phyloP scores from a whole-genome alignment of 2,329 filamentous ascomycete genomes.

The Juglanconis oblonga region DNA sequence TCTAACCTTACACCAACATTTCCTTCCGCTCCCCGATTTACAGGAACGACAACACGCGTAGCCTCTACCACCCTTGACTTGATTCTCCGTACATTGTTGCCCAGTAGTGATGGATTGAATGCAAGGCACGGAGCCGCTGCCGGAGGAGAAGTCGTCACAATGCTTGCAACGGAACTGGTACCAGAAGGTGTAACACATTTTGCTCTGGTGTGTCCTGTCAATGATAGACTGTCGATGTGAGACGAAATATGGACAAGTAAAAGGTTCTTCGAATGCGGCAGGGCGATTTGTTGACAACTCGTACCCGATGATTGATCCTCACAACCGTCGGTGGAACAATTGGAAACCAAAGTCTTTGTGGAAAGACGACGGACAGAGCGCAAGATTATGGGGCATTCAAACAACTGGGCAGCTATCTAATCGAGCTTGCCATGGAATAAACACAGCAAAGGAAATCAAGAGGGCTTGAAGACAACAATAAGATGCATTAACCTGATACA shows the following conservation, averaged over 20 bases:
- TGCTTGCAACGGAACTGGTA: conserved; percentile 13
- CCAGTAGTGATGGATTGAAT: neutral
- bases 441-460: neutral
- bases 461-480: neutral
- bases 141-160: neutral
- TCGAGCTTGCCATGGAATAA: neutral
- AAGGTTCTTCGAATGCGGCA: neutral
- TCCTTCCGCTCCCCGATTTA: conserved; percentile 13
- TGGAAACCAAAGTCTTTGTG: too few relatives aligned
- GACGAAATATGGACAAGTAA: neutral
- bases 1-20: conserved; percentile 11
- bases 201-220: too few relatives aligned
- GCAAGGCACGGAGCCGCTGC: conserved; percentile 1
- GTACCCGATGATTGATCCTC: too few relatives aligned
- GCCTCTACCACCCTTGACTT: neutral
- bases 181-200: conserved; percentile 7
- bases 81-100: neutral
- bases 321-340: too few relatives aligned
- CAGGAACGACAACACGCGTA: conserved; percentile 5
- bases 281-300: too few relatives aligned
- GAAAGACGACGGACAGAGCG: too few relatives aligned
- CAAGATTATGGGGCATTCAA: too few relatives aligned
- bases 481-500: too few relatives aligned
- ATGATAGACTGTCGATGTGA: neutral
- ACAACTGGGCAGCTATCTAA: too few relatives aligned